A percentile compares a stretch with the other conserved stretches of the same genome.
These are phyloP conservation scores for Candida gorgasii DNA, from an alignment of 805 yeast species.

Conservation along the genomic window DNA sequence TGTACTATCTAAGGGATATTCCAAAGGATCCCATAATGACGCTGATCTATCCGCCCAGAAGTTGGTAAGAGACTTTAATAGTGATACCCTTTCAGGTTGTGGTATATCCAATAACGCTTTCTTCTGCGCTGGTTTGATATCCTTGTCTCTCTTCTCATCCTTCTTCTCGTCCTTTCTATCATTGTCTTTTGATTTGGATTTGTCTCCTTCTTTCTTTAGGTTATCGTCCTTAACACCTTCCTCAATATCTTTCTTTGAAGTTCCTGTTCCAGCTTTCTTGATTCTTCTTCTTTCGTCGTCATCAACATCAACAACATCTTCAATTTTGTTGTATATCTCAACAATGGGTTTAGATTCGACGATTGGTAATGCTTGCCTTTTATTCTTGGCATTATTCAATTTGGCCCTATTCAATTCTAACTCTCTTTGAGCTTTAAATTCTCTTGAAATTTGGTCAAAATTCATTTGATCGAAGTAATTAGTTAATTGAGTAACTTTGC, in stretches of 20 bases:
- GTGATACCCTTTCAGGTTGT: constrained; percentile 66
- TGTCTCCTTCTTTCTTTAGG: constrained; percentile 1
- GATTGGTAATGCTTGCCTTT: constrained; percentile 69
- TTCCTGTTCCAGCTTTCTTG: constrained; percentile 10
- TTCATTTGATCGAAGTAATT: constrained; percentile 72
- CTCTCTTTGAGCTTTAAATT: constrained; percentile 86
- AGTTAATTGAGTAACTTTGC: constrained; percentile 62
- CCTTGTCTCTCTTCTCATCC: constrained; percentile 2
- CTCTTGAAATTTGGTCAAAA: constrained; percentile 76
- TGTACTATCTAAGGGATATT: constrained; percentile 73
- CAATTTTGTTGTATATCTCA: constrained; percentile 83
- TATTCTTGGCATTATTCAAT: constrained; percentile 45
- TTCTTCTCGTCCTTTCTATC: constrained; percentile 2
- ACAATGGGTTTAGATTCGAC: constrained; percentile 82
- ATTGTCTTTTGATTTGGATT: neutral
- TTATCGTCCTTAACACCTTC: constrained; percentile 4
- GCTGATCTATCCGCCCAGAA: constrained; percentile 99
- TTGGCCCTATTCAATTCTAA: constrained; percentile 53
- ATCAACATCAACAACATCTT: constrained; percentile 72
- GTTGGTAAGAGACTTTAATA: constrained; percentile 79
- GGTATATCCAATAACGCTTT: constrained; percentile 22
- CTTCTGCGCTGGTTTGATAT: constrained; percentile 9
- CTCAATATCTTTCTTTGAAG: constrained; percentile 3
- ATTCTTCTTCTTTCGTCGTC: constrained; percentile 17
- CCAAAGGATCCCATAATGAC: constrained; percentile 89